Percentiles rank a stretch among this genome's conserved stretches.
These are phyloP conservation scores for Byssoonygena ceratinophila DNA, from an alignment of 2,329 filamentous ascomycete species.

Conservation along the genomic window DNA sequence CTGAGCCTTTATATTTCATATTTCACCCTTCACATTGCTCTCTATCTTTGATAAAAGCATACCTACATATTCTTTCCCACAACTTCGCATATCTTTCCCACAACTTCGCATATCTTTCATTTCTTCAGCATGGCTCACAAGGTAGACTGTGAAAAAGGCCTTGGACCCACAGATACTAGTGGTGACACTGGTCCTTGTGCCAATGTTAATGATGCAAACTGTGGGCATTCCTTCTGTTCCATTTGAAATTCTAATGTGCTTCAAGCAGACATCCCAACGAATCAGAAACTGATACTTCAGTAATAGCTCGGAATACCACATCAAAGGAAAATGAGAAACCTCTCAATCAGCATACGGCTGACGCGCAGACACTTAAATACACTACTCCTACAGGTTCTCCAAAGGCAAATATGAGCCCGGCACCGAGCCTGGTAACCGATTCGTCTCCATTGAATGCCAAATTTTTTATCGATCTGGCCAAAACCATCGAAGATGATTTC, in stretches of 20 bases:
- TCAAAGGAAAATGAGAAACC: not conserved
- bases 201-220: not conserved
- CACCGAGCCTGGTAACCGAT: not conserved
- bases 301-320: not conserved
- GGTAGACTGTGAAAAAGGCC: too few relatives aligned
- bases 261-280: not conserved
- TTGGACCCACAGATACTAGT: too few relatives aligned
- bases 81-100: too few relatives aligned
- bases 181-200: too few relatives aligned
- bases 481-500: constrained; percentile 19
- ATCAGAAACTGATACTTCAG: not conserved
- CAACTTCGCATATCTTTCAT: too few relatives aligned
- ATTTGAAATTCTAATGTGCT: not conserved
- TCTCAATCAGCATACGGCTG: not conserved
- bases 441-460: not conserved
- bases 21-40: too few relatives aligned
- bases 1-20: too few relatives aligned
- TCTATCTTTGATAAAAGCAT: too few relatives aligned
- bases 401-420: not conserved
- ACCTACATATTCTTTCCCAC: too few relatives aligned
- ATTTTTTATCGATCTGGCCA: constrained; percentile 23
- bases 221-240: not conserved
- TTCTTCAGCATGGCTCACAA: too few relatives aligned
- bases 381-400: too few relatives aligned
- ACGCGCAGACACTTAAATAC: not conserved